These are phyloP conservation scores for Aspergillus niger DNA, from an alignment of 2,329 filamentous ascomycete genomes.

Conservation along the genomic window DNA sequence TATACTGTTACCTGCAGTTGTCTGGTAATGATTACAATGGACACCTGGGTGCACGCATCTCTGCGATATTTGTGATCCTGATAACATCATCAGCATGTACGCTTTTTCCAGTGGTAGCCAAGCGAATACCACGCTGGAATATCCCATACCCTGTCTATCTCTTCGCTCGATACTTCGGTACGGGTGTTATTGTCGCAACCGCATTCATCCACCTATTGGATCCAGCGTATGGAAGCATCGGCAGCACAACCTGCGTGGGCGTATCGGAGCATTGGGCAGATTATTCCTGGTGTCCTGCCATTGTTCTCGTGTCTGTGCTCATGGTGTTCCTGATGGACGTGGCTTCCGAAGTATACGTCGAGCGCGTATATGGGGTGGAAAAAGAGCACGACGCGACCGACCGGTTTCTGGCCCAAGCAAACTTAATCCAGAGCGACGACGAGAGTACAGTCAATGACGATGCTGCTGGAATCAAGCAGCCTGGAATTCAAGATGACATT, in stretches of 20 bases:
- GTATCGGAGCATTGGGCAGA: slow-evolving; percentile 55
- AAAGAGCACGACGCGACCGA: slow-evolving; percentile 19
- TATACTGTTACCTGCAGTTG: slow-evolving; percentile 55
- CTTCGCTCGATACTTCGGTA: slow-evolving; percentile 51
- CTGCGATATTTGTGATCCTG: slow-evolving; percentile 49
- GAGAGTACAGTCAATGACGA: neutral
- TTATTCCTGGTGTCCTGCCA: slow-evolving; percentile 57
- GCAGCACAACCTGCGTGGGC: slow-evolving; percentile 53
- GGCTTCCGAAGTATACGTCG: slow-evolving; percentile 52
- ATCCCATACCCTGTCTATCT: slow-evolving; percentile 50
- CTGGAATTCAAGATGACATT: slow-evolving; percentile 4
- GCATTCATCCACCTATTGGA: slow-evolving; percentile 53
- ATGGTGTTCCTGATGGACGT: slow-evolving; percentile 56
- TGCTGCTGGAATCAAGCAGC: neutral
- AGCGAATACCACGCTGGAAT: slow-evolving; percentile 38
- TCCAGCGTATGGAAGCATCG: slow-evolving; percentile 49
- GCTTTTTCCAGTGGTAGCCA: slow-evolving; percentile 52
- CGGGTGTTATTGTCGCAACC: slow-evolving; percentile 52
- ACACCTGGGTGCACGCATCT: slow-evolving; percentile 46
- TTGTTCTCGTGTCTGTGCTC: slow-evolving; percentile 52
- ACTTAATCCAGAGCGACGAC: neutral
- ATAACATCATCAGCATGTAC: slow-evolving; percentile 45
- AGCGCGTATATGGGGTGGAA: slow-evolving; percentile 49
- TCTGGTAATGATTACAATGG: slow-evolving; percentile 58
- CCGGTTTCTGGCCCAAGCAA: neutral